Evolutionary conservation across 441 rosid species (phyloP).

Genomic region (Gossypium aridum): DNA sequence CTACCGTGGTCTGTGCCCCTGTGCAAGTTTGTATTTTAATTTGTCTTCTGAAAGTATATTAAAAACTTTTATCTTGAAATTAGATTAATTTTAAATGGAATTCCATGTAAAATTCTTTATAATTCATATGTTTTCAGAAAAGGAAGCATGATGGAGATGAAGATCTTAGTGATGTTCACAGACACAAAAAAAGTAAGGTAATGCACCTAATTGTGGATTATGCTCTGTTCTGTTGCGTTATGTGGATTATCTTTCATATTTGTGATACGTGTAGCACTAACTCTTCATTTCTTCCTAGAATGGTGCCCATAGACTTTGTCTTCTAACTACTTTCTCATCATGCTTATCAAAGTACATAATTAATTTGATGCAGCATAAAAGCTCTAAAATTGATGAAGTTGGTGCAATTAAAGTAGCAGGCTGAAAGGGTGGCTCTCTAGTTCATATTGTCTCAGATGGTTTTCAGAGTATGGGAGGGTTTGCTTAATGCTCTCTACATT

Average conservation of each 20-base stretch:
- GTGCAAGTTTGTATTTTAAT: not conserved
- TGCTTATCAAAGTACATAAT: constrained; percentile 11
- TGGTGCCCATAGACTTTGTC: not conserved
- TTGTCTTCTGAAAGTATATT: too few relatives aligned
- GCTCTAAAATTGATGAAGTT: constrained; percentile 85
- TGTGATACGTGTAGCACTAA: not conserved
- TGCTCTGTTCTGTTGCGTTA: not conserved
- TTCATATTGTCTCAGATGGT: constrained; percentile 30
- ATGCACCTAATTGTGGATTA: constrained; percentile 12
- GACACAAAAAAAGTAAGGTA: constrained; percentile 96
- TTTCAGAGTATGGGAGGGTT: constrained; percentile 34
- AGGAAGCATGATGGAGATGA: constrained; percentile 93
- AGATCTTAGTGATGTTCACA: constrained; percentile 67
- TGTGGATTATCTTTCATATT: constrained; percentile 3
- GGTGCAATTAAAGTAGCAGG: constrained; percentile 89
- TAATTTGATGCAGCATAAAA: constrained; percentile 59
- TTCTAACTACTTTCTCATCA: not conserved
- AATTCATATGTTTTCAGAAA: constrained; percentile 52
- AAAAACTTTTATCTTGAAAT: too few relatives aligned
- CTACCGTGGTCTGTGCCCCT: not conserved
- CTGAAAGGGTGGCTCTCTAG: constrained; percentile 35
- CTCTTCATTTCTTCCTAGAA: not conserved
- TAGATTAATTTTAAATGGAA: not conserved
- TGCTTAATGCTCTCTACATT: constrained; percentile 23
- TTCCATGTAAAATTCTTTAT: not conserved